These are phyloP conservation scores for Liriodendron chinense DNA, from an alignment of 164 flowering plant genomes.

Conservation along the genomic window DNA sequence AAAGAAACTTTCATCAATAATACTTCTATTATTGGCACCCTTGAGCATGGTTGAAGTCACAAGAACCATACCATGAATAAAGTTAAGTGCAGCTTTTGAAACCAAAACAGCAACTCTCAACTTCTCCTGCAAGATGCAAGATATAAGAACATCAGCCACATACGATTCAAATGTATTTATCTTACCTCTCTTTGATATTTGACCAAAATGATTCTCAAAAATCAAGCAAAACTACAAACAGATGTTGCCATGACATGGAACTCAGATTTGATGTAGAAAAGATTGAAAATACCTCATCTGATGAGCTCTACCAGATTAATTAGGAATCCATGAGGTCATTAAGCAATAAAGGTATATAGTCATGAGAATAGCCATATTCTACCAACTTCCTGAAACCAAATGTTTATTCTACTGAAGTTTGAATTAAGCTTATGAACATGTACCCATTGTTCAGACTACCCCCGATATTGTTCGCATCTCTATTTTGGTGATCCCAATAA, in stretches of 20 bases:
- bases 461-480: too few species aligned
- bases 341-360: neutral
- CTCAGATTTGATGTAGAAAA: neutral
- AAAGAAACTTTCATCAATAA: neutral
- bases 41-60: neutral
- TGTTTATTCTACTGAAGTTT: too few species aligned
- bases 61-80: conserved; percentile 59
- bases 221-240: too few species aligned
- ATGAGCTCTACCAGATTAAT: neutral
- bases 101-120: conserved; percentile 89
- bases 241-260: neutral
- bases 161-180: neutral
- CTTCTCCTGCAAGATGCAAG: conserved; percentile 57
- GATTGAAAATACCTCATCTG: neutral
- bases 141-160: neutral
- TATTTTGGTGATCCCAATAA: too few species aligned
- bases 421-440: too few species aligned
- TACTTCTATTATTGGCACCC: neutral
- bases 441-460: too few species aligned
- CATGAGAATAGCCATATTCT: neutral
- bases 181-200: neutral
- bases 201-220: neutral
- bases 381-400: too few species aligned
- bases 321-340: neutral
- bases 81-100: conserved; percentile 95